phyloP scores from a whole-genome alignment of 176 grass and related monocot genomes.

The Carex scoparia region DNA sequence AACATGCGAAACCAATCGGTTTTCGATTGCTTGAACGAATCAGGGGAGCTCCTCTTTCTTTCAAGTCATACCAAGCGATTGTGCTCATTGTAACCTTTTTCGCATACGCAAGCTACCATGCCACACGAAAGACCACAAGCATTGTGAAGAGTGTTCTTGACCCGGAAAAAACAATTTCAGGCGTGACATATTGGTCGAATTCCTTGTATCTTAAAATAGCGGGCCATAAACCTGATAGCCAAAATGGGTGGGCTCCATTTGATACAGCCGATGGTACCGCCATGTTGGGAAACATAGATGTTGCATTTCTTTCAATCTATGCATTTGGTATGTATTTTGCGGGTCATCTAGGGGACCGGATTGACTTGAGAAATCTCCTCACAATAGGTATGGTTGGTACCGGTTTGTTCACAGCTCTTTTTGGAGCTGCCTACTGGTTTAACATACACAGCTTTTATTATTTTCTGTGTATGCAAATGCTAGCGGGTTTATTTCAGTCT shows the following conservation, averaged over 20 bases:
- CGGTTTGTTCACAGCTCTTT: conserved; percentile 56
- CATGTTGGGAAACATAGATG: conserved; percentile 68
- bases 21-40: conserved; percentile 48
- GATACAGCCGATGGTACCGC: conserved; percentile 44
- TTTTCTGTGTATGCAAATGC: conserved; percentile 60
- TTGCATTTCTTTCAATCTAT: conserved; percentile 71
- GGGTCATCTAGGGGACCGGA: conserved; percentile 64
- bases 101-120: conserved; percentile 75
- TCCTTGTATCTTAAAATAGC: conserved; percentile 40
- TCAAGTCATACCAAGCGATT: conserved; percentile 58
- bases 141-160: conserved; percentile 86
- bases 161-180: conserved; percentile 48
- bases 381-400: conserved; percentile 66
- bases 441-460: conserved; percentile 76
- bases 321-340: conserved; percentile 83
- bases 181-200: conserved; percentile 47
- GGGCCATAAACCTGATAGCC: conserved; percentile 21
- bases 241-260: conserved; percentile 63
- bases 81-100: conserved; percentile 60
- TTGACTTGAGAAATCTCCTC: conserved; percentile 64
- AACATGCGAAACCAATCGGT: conserved; percentile 43
- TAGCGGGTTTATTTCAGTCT: conserved; percentile 68
- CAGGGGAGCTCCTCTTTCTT: conserved; percentile 45
- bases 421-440: conserved; percentile 72
- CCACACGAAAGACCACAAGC: conserved; percentile 75